A percentile compares a stretch with the other conserved stretches of the same genome.
phyloP scores from a whole-genome alignment of 2,329 filamentous ascomycete genomes.

The Chaetoscypha palmicola region DNA sequence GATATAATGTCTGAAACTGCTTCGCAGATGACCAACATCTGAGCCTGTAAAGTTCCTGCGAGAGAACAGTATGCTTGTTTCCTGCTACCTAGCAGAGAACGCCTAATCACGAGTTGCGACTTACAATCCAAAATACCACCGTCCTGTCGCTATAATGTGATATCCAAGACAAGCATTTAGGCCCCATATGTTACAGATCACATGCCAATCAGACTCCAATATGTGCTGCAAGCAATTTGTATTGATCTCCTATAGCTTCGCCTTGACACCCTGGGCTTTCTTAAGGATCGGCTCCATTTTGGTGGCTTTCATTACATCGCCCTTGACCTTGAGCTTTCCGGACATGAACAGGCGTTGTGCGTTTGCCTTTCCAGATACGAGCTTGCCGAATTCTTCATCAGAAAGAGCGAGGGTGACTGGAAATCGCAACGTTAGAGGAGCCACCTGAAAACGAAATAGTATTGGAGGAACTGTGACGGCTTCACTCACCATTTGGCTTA shows the following conservation, averaged over 20 bases:
- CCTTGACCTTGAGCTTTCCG: conserved; percentile 98
- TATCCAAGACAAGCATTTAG: no score
- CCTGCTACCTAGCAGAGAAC: no score
- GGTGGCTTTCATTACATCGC: conserved; percentile 97
- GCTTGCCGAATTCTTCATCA: conserved; percentile 78
- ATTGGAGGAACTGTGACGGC: neutral
- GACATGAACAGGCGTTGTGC: conserved; percentile 90
- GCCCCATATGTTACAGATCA: no score
- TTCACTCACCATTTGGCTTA: conserved; percentile 74
- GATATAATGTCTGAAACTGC: no score
- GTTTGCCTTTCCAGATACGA: conserved; percentile 83
- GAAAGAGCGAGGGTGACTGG: conserved; percentile 73
- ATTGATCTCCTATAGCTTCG: conserved; percentile 61
- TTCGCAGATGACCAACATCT: no score
- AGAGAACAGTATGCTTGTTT: no score
- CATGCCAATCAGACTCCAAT: neutral
- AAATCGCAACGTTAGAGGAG: no score
- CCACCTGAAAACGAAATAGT: neutral
- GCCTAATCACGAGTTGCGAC: no score
- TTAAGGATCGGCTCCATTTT: conserved; percentile 91
- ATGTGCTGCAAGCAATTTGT: neutral
- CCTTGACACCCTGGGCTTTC: conserved; percentile 69
- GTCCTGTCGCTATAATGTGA: no score
- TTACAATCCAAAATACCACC: no score
- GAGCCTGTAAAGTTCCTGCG: no score